phyloP scores from a whole-genome alignment of 139 green algal genomes.

The Micromonas pusilla region DNA sequence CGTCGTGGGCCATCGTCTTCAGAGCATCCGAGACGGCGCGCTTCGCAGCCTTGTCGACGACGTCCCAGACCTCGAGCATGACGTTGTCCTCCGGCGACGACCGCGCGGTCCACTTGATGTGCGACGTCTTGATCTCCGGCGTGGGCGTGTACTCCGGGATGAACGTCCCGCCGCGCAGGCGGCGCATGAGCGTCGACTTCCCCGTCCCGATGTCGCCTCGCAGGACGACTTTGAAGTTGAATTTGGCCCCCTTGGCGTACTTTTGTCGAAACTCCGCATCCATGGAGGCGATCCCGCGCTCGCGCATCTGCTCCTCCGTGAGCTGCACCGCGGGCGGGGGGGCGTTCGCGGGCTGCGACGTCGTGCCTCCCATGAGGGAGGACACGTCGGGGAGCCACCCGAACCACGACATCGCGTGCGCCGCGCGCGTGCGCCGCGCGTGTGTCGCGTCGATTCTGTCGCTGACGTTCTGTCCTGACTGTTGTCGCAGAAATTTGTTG shows the following conservation, averaged over 20 bases:
- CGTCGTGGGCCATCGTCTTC: not conserved
- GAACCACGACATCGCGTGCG: too few species aligned
- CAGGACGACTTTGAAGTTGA: slow-evolving; percentile 25
- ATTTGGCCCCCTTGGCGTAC: slow-evolving; percentile 13
- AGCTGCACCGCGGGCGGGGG: not conserved
- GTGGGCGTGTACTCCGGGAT: slow-evolving; percentile 1
- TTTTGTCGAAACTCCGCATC: slow-evolving; percentile 5
- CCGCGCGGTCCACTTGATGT: slow-evolving; percentile 14
- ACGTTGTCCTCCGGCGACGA: not conserved
- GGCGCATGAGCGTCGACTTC: slow-evolving; percentile 8
- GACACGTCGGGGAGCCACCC: too few species aligned
- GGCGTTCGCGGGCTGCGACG: not conserved
- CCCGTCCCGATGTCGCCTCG: slow-evolving; percentile 3
- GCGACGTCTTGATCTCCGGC: slow-evolving; percentile 24
- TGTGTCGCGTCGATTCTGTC: too few species aligned
- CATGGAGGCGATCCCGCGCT: slow-evolving; percentile 5
- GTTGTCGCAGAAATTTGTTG: too few species aligned
- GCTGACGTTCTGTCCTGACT: too few species aligned
- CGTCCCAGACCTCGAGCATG: slow-evolving; percentile 28
- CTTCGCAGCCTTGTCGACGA: slow-evolving; percentile 17
- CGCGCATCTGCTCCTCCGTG: not conserved
- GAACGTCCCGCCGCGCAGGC: slow-evolving; percentile 15
- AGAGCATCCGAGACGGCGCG: not conserved
- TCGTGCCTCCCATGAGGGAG: not conserved
- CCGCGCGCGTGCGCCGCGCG: too few species aligned